These are phyloP conservation scores for Elaeis guineensis DNA, from an alignment of 176 grass and related monocot species.

Conservation along the genomic window DNA sequence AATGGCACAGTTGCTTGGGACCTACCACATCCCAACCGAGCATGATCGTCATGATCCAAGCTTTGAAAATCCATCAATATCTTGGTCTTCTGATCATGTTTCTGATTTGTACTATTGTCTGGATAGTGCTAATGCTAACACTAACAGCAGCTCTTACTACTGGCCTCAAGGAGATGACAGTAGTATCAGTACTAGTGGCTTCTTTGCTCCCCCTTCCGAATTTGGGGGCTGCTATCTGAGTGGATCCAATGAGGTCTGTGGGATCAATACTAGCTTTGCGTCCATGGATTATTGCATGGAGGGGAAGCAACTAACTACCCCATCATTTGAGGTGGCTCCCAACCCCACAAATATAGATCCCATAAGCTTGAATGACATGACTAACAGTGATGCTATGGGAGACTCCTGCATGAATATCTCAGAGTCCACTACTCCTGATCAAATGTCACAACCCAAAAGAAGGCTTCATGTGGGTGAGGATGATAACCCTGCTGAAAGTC, in stretches of 20 bases:
- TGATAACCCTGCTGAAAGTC: not conserved
- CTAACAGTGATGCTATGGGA: constrained; percentile 21
- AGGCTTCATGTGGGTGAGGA: constrained; percentile 9
- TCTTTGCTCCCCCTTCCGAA: constrained; percentile 14
- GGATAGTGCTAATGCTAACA: not conserved
- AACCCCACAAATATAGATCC: constrained; percentile 14
- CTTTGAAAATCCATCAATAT: constrained; percentile 30
- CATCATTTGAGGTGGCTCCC: constrained; percentile 35
- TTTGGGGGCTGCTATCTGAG: constrained; percentile 44
- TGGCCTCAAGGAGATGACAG: constrained; percentile 39
- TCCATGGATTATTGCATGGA: constrained; percentile 43
- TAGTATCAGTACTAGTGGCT: constrained; percentile 29
- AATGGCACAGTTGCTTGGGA: constrained; percentile 51
- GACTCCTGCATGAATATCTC: not conserved
- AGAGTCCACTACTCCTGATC: not conserved
- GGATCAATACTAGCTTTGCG: constrained; percentile 35
- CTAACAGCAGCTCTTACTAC: constrained; percentile 21
- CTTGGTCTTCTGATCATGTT: constrained; percentile 44
- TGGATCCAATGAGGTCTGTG: constrained; percentile 35
- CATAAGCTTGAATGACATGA: constrained; percentile 36
- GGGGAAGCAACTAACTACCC: constrained; percentile 31
- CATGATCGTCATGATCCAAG: constrained; percentile 25
- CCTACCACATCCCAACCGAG: constrained; percentile 38
- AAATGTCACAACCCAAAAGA: constrained; percentile 25
- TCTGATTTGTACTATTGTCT: constrained; percentile 37